Evolutionary conservation across 768 basidiomycete genomes (phyloP).

Genomic region (Leccinum truebloodii): DNA sequence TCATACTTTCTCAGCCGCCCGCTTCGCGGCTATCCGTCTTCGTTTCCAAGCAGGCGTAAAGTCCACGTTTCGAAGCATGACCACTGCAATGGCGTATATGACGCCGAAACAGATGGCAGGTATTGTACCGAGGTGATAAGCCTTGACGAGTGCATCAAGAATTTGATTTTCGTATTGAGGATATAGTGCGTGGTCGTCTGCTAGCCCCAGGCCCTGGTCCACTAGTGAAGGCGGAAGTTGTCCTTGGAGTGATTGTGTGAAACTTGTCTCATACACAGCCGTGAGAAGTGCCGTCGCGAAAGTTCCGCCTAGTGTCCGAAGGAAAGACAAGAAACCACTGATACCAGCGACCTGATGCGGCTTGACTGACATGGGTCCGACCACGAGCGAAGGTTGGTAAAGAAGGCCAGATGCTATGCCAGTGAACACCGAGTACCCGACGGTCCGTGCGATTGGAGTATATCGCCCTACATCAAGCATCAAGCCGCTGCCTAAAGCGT

Average conservation of each 20-base stretch:
- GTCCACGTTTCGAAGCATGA: constrained; percentile 34
- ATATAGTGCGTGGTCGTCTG: constrained; percentile 31
- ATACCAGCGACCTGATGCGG: constrained; percentile 36
- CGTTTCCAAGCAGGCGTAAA: constrained; percentile 36
- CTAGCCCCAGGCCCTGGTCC: constrained; percentile 32
- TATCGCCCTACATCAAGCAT: constrained; percentile 35
- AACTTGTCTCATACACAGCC: constrained; percentile 34
- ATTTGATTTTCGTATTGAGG: constrained; percentile 37
- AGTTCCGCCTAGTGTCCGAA: constrained; percentile 36
- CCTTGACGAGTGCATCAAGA: constrained; percentile 33
- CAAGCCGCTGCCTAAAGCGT: constrained; percentile 34
- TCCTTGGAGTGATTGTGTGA: constrained; percentile 32
- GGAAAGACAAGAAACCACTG: constrained; percentile 37
- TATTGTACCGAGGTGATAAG: constrained; percentile 35
- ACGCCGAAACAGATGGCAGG: constrained; percentile 37
- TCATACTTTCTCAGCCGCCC: constrained; percentile 25
- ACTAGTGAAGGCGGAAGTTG: constrained; percentile 31
- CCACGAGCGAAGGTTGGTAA: constrained; percentile 37
- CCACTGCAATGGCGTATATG: constrained; percentile 32
- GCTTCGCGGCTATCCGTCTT: constrained; percentile 29
- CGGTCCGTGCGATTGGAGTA: constrained; percentile 29
- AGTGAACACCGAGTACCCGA: constrained; percentile 35
- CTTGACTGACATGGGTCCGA: constrained; percentile 37
- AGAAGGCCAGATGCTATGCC: constrained; percentile 35
- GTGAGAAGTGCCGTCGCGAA: constrained; percentile 39